These are phyloP conservation scores for Penicillium flavigenum DNA, from an alignment of 495 filamentous ascomycete genomes.

Conservation along the genomic window DNA sequence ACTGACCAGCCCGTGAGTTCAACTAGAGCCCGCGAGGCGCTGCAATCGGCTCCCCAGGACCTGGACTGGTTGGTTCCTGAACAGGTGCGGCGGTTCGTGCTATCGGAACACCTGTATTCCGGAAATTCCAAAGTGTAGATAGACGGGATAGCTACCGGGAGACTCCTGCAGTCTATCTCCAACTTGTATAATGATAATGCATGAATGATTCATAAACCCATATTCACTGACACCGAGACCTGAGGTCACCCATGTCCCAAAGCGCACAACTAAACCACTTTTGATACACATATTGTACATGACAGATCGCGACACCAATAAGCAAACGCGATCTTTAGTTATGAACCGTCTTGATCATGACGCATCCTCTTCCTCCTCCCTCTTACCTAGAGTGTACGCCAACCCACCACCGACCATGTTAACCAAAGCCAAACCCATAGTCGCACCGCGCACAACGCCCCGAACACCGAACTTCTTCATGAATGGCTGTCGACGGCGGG, in stretches of 20 bases:
- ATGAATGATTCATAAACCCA: conserved; percentile 4
- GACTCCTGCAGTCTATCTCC: background rate
- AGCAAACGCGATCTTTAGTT: background rate
- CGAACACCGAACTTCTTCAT: conserved; percentile 64
- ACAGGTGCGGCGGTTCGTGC: conserved; percentile 59
- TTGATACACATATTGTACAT: conserved; percentile 24
- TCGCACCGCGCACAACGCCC: conserved; percentile 67
- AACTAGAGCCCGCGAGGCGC: conserved; percentile 71
- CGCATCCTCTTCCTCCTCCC: conserved; percentile 52
- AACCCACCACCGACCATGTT: conserved; percentile 72
- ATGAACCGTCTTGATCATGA: background rate
- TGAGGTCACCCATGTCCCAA: background rate
- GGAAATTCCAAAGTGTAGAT: conserved; percentile 3
- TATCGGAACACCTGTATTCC: conserved; percentile 39
- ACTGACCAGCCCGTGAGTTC: conserved; percentile 68
- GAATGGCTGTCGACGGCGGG: conserved; percentile 58
- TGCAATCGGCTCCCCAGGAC: conserved; percentile 49
- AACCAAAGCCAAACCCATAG: conserved; percentile 65
- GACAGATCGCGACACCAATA: background rate
- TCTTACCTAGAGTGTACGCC: conserved; percentile 66
- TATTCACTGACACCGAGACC: conserved; percentile 1
- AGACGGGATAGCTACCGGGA: background rate
- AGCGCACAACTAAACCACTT: conserved; percentile 2
- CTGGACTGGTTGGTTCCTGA: conserved; percentile 64
- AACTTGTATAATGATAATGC: conserved; percentile 8